Conservation (phyloP, 257 asterid species). For the Coffea canephora region DNA sequence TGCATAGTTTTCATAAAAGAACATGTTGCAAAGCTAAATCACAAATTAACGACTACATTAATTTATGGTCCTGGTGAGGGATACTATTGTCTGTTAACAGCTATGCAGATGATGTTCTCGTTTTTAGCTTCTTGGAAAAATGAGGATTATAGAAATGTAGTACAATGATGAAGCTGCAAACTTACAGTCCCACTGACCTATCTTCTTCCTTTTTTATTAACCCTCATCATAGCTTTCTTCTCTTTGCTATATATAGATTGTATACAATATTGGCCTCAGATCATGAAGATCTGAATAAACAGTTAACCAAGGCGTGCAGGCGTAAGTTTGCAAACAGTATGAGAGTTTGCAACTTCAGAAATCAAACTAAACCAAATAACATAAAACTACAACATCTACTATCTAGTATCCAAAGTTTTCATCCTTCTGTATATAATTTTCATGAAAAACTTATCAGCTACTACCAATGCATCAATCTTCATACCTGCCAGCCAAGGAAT, state of each 20-base stretch:
- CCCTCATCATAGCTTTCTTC: neutral
- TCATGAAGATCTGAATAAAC: neutral
- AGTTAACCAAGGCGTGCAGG: neutral
- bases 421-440: neutral
- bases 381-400: neutral
- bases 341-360: neutral
- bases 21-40: neutral
- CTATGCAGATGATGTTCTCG: neutral
- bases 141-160: neutral
- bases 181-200: neutral
- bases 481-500: conserved; percentile 97
- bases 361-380: neutral
- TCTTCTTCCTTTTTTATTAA: neutral
- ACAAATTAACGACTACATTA: neutral
- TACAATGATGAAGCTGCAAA: neutral
- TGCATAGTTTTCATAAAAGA: conserved; percentile 26
- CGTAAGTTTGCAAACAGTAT: neutral
- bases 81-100: neutral
- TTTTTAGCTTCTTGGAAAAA: neutral
- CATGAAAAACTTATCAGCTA: neutral
- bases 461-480: neutral
- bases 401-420: neutral
- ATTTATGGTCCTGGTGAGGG: neutral
- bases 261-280: too few relatives aligned
- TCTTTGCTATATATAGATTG: neutral